A percentile compares a stretch with the other conserved stretches of the same genome.
These are phyloP conservation scores for Gyrodon lividus DNA, from an alignment of 768 basidiomycete species.

Conservation along the genomic window DNA sequence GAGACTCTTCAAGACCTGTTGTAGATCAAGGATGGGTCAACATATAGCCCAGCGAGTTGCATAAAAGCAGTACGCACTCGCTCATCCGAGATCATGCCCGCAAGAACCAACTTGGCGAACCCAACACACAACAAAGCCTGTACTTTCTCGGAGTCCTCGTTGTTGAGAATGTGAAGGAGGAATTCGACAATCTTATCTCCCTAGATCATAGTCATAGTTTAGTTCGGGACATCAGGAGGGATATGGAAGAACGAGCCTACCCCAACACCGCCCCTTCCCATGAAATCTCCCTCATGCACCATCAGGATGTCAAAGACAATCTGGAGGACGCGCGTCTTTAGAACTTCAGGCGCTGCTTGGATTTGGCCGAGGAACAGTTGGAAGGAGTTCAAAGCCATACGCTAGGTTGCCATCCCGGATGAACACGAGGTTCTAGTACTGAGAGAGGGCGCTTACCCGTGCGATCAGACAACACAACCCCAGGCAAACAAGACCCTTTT, in stretches of 20 bases:
- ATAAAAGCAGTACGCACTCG: constrained; percentile 43
- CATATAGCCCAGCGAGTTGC: neutral
- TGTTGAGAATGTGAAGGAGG: constrained; percentile 50
- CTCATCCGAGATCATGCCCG: constrained; percentile 72
- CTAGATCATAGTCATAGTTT: constrained; percentile 25
- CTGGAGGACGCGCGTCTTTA: constrained; percentile 72
- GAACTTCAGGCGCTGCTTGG: constrained; percentile 56
- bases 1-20: constrained; percentile 48
- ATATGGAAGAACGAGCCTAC: constrained; percentile 19
- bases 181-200: constrained; percentile 66
- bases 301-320: constrained; percentile 85
- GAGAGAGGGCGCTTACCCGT: constrained; percentile 20
- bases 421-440: neutral
- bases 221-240: neutral
- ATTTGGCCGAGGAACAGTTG: constrained; percentile 83
- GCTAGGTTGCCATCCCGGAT: constrained; percentile 6
- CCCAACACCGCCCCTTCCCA: constrained; percentile 42
- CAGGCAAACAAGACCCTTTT: constrained; percentile 66
- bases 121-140: constrained; percentile 77
- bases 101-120: constrained; percentile 80
- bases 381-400: constrained; percentile 50
- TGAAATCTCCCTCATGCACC: constrained; percentile 70
- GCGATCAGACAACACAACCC: constrained; percentile 80
- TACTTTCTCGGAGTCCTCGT: constrained; percentile 58
- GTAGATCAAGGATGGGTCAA: neutral